A percentile compares a stretch with the other conserved stretches of the same genome.
phyloP scores from a whole-genome alignment of 371 early-diverging fungal species.

The Parasitella parasitica region DNA sequence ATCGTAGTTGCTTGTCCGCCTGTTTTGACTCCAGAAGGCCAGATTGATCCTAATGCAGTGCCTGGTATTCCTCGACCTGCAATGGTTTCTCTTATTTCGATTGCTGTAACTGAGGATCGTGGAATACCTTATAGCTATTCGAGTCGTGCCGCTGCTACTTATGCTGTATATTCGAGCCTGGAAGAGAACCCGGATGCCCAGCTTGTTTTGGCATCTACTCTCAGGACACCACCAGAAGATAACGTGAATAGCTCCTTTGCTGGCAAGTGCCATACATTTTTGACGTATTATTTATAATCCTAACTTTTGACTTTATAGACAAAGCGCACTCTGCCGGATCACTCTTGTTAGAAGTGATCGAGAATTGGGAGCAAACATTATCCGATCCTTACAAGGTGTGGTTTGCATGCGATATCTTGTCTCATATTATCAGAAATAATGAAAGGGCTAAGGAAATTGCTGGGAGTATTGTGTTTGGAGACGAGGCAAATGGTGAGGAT shows the following conservation, averaged over 20 bases:
- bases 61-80: slow-evolving; percentile 52
- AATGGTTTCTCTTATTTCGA: slow-evolving; percentile 61
- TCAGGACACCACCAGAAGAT: slow-evolving; percentile 77
- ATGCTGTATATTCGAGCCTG: slow-evolving; percentile 71
- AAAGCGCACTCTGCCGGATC: slow-evolving; percentile 86
- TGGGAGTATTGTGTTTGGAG: slow-evolving; percentile 72
- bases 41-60: slow-evolving; percentile 16
- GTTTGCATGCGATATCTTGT: slow-evolving; percentile 85
- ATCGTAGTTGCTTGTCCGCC: slow-evolving; percentile 51
- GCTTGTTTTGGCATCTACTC: slow-evolving; percentile 80
- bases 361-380: slow-evolving; percentile 70
- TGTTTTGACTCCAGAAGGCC: slow-evolving; percentile 21
- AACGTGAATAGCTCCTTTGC: slow-evolving; percentile 43
- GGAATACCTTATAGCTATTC: slow-evolving; percentile 53
- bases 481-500: slow-evolving; percentile 63
- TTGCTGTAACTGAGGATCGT: slow-evolving; percentile 51
- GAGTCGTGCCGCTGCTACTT: slow-evolving; percentile 75
- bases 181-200: slow-evolving; percentile 84
- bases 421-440: slow-evolving; percentile 76
- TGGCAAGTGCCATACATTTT: slow-evolving; percentile 26
- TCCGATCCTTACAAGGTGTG: slow-evolving; percentile 85
- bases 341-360: slow-evolving; percentile 71
- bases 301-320: not conserved
- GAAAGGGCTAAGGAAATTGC: slow-evolving; percentile 74
- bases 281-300: not conserved